phyloP scores from a whole-genome alignment of 2,329 filamentous ascomycete genomes.

The Botryotinia convoluta region DNA sequence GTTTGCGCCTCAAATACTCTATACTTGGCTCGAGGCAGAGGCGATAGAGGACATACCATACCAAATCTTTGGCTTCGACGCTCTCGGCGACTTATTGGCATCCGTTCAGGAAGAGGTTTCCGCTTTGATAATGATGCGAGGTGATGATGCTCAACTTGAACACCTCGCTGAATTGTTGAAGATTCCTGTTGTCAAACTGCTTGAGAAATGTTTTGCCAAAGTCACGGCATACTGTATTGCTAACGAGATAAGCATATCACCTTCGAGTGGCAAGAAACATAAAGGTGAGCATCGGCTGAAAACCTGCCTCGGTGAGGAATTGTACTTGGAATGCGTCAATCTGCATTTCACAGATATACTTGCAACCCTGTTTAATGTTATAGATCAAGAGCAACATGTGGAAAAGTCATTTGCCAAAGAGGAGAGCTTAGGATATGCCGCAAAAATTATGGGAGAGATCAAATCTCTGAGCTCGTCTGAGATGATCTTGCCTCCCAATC shows the following conservation, averaged over 20 bases:
- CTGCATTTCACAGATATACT: conserved; percentile 74
- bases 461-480: conserved; percentile 64
- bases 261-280: conserved; percentile 40
- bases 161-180: conserved; percentile 59
- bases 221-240: conserved; percentile 81
- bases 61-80: conserved; percentile 76
- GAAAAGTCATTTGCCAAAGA: conserved; percentile 68
- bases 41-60: conserved; percentile 73
- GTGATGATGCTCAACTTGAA: conserved; percentile 60
- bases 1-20: conserved; percentile 85
- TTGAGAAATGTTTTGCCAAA: conserved; percentile 71
- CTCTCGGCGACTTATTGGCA: conserved; percentile 64
- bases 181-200: conserved; percentile 53
- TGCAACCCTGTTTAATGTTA: conserved; percentile 69
- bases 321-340: conserved; percentile 61
- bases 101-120: conserved; percentile 75
- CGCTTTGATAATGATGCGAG: conserved; percentile 79
- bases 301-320: conserved; percentile 64
- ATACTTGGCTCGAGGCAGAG: conserved; percentile 78
- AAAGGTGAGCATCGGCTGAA: conserved; percentile 65
- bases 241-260: conserved; percentile 60
- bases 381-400: conserved; percentile 57
- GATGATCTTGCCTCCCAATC: conserved; percentile 66
- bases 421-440: conserved; percentile 57
- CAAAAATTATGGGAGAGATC: conserved; percentile 66